Evolutionary conservation across 108 stramenopile species (phyloP), one percentile per base, ranked within the genome.

Genomic region (Aurantiochytrium sp.): DNA sequence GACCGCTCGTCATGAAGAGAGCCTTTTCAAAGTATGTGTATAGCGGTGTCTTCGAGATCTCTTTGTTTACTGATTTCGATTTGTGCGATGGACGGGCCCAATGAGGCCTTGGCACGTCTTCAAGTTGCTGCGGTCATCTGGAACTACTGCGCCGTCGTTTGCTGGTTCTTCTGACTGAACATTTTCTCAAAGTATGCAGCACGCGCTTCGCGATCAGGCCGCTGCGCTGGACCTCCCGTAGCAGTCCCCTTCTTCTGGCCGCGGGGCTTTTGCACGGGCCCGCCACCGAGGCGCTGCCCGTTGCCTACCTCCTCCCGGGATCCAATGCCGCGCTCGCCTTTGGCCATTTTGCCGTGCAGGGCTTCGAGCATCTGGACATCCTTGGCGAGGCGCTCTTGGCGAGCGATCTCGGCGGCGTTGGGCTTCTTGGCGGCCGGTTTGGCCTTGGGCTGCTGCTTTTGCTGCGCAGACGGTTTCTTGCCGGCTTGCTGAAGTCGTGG

Each of bases 131-230:
- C n/a, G n/a, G n/a, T n/a, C n/a, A n/a, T n/a, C n/a, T n/a, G n/a
- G n/a, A n/a, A n/a, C n/a, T 65, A 65, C 34, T 65, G 34, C 34
- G 59, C 59, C 1, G 53, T 54, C 53, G 59, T 34, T 81, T 81
- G 42, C 12, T 81, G 39, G 8, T 81, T 41, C 2, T 81, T 41
- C 32, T 81, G 73, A 37, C 19, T 24, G 2, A 81, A 81, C 73
- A 81, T 81, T 30, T 81, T 81, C 45, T 81, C 73, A 30, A 81
- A 81, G 45, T 81, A 81, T 48, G 73, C 73, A 22, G 73, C 73
- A 17, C 73, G 73, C 12, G 73, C 73, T 30, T 41, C 73, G 73
- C 73, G 73, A 81, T 81, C 73, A 6, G 39, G 42, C 39, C 45
- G 39, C 27, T 41, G 39, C 27, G 42, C 73, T 8, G 12, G 21